Conservation (phyloP, 139 green algal genomes). For the Chlamydomonas sphaeroides region DNA sequence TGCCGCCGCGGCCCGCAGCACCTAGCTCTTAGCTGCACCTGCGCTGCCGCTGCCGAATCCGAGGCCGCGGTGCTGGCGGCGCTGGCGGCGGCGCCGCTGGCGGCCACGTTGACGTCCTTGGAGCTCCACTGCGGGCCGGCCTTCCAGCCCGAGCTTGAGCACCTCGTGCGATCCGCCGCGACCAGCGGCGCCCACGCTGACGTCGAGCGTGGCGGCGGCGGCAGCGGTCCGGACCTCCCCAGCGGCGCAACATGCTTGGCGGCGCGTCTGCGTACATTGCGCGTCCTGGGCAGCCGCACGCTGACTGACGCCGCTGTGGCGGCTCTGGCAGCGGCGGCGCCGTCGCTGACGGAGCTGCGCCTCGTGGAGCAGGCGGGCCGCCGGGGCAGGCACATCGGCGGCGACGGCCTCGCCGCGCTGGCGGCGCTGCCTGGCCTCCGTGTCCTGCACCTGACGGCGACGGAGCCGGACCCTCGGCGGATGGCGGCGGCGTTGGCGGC, state of each 20-base stretch:
- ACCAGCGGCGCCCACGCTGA: too few relatives aligned
- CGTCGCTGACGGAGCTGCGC: neutral
- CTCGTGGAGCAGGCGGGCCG: neutral
- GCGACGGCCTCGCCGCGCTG: constrained; percentile 2
- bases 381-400: constrained; percentile 4
- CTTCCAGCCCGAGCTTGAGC: constrained; percentile 24
- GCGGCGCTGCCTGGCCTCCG: neutral
- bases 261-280: neutral
- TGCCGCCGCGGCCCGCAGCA: neutral
- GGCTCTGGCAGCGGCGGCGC: neutral
- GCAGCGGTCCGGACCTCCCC: too few relatives aligned
- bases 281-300: neutral
- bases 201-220: too few relatives aligned
- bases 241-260: neutral
- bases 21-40: constrained; percentile 31
- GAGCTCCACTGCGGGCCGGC: constrained; percentile 5
- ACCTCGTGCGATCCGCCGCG: too few relatives aligned
- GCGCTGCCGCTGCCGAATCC: neutral
- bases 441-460: neutral
- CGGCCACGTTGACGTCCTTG: constrained; percentile 14
- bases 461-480: neutral
- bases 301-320: constrained; percentile 7
- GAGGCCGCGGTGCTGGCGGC: neutral
- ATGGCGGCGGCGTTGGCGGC: constrained; percentile 3
- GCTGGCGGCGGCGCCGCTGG: neutral